Base-by-base conservation (phyloP, 768 basidiomycete species). In the Ramaria rubella region DNA sequence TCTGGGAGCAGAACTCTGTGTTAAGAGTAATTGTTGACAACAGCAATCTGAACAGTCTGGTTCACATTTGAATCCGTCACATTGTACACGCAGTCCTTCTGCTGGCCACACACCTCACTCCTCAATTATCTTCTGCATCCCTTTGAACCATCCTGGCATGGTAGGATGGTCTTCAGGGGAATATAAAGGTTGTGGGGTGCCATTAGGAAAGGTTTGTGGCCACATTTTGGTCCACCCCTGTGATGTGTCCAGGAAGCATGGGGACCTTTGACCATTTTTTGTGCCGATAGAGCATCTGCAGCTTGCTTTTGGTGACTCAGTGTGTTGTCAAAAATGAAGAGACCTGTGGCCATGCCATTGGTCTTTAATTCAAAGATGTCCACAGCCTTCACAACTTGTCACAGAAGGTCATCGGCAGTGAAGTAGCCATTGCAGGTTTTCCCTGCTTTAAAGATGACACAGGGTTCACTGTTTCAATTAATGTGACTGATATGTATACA, bases 1-100 rank as follows among this genome's bases (percentile, higher is more conserved):
- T 57, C 2, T 68, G 64, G 45, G 68, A 54, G 2, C 61, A 21
- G 61, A 78, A 79, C 58, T 80, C 48, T 79, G 60, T 38, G 69
- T 70, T 63, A 65, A 76, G 0, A 78, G 0, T 49, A 49, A 58
- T 4, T 68, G 55, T 1, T 67, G 66, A 51, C 65, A 69, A 62
- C 74, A 77, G 60, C 74, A 75, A 29, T 56, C 27, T 1, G 57
- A 59, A 1, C 49, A 36, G 14, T 50, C 61, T 0, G 59, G 36
- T 0, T 59, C 27, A 53, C 72, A 73, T 19, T 76, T 67, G 60
- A 75, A 73, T 12, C 63, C 48, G 0, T 60, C 33, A 29, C 67
- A 67, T 43, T 55, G 30, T 2, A 58, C 62, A 5, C 36, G n/a
- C 1, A 63, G 49, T 31, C 21, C 17, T 4, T 48, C n/a, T 19